Evolutionary conservation across 2,329 filamentous ascomycete genomes (phyloP), one percentile per base, ranked within the genome.

Genomic region (Fusarium verticillioides): DNA sequence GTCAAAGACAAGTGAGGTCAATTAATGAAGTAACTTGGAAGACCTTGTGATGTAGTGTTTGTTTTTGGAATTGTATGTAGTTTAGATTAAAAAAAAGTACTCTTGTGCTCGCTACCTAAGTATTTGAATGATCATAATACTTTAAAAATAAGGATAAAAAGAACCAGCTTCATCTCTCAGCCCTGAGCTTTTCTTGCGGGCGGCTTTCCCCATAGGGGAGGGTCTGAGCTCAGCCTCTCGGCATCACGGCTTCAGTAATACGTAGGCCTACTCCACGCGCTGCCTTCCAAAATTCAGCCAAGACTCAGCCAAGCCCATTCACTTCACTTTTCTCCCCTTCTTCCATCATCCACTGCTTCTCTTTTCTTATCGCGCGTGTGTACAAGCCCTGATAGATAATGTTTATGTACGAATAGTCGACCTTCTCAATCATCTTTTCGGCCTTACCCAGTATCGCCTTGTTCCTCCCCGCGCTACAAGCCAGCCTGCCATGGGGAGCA

Each of bases 401-500:
- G 61, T 59, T 68, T 72, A 69, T 59, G 71, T 74, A 74, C 66
- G 62, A 67, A 72, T 73, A 70, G 56, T 47, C 63, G 44, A 63
- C 37, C 34, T 68, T 43, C 40, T 60, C 63, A 47, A 50, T 53
- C 30, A 59, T 68, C 32, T 43, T 66, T 63, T 63, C 63, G 49
- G 54, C 43, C 32, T n/a, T 36, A 32, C 53, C 42, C 9, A 49
- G 34, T 37, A 18, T 60, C 40, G 40, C n/a, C 34, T 46, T 43
- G 44, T 18, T 36, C 43, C 26, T 61, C 49, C 43, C 69, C 34
- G 39, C 68, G 56, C 34, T 53, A 39, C 36, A 37, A 60, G 28
- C 62, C 26, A 62, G 42, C 68, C 73, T 69, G 66, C 65, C 47
- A 88, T 88, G 86, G 83, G 83, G 63, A 85, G 84, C 75, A 78